Evolutionary conservation across 331 rosid genomes (phyloP).

Genomic region (Quercus tomentella): DNA sequence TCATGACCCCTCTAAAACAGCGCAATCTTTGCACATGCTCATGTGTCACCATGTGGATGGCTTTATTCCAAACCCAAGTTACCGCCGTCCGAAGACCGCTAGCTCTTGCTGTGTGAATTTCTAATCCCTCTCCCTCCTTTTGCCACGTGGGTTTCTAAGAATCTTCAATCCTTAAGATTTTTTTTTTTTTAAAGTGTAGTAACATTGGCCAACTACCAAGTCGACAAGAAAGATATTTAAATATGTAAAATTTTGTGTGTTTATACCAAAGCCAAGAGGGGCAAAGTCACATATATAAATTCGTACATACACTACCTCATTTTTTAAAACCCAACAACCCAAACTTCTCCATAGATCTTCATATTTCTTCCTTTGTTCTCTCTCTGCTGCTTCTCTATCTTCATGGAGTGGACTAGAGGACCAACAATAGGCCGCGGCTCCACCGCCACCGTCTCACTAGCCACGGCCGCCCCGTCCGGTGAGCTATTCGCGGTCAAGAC

Average conservation of each 20-base stretch:
- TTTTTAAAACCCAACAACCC: not conserved
- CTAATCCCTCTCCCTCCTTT: conserved; percentile 14
- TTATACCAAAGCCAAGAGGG: not conserved
- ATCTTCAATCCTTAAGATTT: not conserved
- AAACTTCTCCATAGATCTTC: not conserved
- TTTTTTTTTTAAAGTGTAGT: not conserved
- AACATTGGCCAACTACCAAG: conserved; percentile 3
- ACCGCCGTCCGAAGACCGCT: conserved; percentile 24
- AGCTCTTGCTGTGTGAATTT: not conserved
- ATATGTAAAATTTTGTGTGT: not conserved
- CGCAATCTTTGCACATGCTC: conserved; percentile 20
- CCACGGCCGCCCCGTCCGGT: conserved; percentile 13
- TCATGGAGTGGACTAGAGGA: conserved; percentile 48
- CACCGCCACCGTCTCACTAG: conserved; percentile 38
- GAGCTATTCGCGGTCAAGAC: conserved; percentile 42
- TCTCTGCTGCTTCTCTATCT: not conserved
- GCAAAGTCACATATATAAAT: not conserved
- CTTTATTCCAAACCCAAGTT: conserved; percentile 24
- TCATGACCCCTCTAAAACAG: not conserved
- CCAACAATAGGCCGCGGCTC: conserved; percentile 48
- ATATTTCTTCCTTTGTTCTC: not conserved
- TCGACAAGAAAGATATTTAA: not conserved
- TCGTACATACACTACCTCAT: not conserved
- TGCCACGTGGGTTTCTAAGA: conserved; percentile 26
- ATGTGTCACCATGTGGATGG: conserved; percentile 44